A percentile compares a stretch with the other conserved stretches of the same genome.
phyloP scores from a whole-genome alignment of 805 yeast genomes.

The Cyberlindnera meyerae region DNA sequence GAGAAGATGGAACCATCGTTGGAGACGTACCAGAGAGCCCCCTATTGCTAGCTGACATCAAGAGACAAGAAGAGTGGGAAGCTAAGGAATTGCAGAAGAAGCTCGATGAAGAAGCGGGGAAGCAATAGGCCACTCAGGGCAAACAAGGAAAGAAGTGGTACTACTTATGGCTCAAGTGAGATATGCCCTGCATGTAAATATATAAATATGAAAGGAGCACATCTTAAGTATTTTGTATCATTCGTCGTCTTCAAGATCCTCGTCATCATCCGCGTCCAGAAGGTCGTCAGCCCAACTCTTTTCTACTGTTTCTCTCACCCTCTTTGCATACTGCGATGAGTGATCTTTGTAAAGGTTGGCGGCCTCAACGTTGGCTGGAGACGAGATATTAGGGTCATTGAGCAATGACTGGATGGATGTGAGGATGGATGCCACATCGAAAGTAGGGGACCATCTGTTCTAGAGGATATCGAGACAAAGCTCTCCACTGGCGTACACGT shows the following conservation, averaged over 20 bases:
- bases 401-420: slow-evolving; percentile 88
- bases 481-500: slow-evolving; percentile 93
- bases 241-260: slow-evolving; percentile 30
- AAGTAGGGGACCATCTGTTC: slow-evolving; percentile 98
- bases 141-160: slow-evolving; percentile 23
- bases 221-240: background rate
- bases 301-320: slow-evolving; percentile 94
- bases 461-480: slow-evolving; percentile 93
- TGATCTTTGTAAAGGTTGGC: slow-evolving; percentile 94
- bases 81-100: slow-evolving; percentile 11
- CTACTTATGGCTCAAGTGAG: slow-evolving; percentile 24
- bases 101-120: slow-evolving; percentile 6
- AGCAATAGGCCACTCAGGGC: background rate
- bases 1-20: slow-evolving; percentile 33
- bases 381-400: slow-evolving; percentile 93
- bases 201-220: too few species aligned
- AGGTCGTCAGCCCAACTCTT: slow-evolving; percentile 87
- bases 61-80: slow-evolving; percentile 19
- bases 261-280: slow-evolving; percentile 46
- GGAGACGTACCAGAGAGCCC: slow-evolving; percentile 35
- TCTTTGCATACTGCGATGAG: slow-evolving; percentile 81
- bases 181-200: background rate
- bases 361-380: slow-evolving; percentile 98
- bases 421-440: slow-evolving; percentile 91
- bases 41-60: slow-evolving; percentile 35